Base-by-base conservation (phyloP, 441 rosid genomes). In the Populus hybrid region DNA sequence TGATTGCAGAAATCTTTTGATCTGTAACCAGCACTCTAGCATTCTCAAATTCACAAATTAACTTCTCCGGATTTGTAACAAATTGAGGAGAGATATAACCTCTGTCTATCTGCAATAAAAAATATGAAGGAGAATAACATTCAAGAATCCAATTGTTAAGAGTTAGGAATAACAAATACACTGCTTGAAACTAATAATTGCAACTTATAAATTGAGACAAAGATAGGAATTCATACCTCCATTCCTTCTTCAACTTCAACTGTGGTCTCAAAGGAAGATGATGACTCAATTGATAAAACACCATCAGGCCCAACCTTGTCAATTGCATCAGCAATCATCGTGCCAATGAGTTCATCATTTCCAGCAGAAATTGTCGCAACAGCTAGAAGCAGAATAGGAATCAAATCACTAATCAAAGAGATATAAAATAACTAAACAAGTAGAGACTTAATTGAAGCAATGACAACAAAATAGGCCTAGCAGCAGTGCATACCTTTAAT, bases 241-340 rank as follows among this genome's bases (percentile, higher is more conserved):
- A 89, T 94, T 84, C 99, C 99, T 84, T 96, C 99, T 83, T 94
- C 99, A 76, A 96, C 98, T 76, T 93, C 97, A 24, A 96, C 97
- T 0, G 96, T 91, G 20, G 98, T 96, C 88, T 96, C 98, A 70
- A 93, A 96, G 0, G 99, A 96, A 16, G 99, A 94, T 21, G 99
- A 96, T 54, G 99, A 96, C 81, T 96, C 99, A 78, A 96, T 96
- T 69, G 99, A 96, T 84, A 96, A 64, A 74, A 94, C 99, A 84
- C 99, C 99, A 86, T 96, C 98, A 76, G 98, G 98, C 28, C 99
- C 99, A 76, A 96, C 98, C 84, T 94, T 96, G 87, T 93, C 97
- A 78, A 96, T 94, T 75, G 99, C 98, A 86, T 94, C 98, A 70
- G 99, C 99, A 81, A 96, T 83, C 98, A 96, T 94, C 38, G 90